Conservation (phyloP, 2,329 filamentous ascomycete genomes). For the Hypoxylon sp. region DNA sequence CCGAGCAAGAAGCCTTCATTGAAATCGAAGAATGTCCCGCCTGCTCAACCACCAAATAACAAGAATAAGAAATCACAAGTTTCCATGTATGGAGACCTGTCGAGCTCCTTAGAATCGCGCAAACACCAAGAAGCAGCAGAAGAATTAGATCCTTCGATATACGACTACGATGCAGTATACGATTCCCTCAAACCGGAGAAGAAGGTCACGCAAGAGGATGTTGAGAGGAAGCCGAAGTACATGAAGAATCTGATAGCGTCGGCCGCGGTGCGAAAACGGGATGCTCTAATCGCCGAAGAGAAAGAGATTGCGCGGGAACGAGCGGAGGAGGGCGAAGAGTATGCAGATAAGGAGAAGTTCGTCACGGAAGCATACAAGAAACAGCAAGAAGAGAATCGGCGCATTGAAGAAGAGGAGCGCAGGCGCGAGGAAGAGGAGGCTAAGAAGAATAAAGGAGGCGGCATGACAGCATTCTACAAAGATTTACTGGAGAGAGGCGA, state of each 20-base stretch:
- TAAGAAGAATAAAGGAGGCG: slow-evolving; percentile 70
- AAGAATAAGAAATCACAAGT: slow-evolving; percentile 54
- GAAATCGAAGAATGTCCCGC: slow-evolving; percentile 44
- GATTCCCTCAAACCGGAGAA: slow-evolving; percentile 76
- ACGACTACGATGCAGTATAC: slow-evolving; percentile 86
- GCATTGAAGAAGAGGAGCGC: slow-evolving; percentile 76
- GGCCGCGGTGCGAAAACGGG: slow-evolving; percentile 79
- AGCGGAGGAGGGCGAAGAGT: slow-evolving; percentile 82
- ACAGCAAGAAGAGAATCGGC: slow-evolving; percentile 78
- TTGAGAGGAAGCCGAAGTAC: slow-evolving; percentile 76
- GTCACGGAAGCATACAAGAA: slow-evolving; percentile 84
- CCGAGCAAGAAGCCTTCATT: slow-evolving; percentile 44
- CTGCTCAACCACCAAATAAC: slow-evolving; percentile 53
- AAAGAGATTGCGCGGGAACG: slow-evolving; percentile 81
- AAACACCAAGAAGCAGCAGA: slow-evolving; percentile 71
- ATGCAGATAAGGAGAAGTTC: slow-evolving; percentile 84
- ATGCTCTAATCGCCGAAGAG: slow-evolving; percentile 80
- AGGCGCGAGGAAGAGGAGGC: slow-evolving; percentile 70
- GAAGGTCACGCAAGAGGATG: slow-evolving; percentile 58
- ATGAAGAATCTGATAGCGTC: slow-evolving; percentile 78
- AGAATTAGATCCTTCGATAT: slow-evolving; percentile 75
- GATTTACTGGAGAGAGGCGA: slow-evolving; percentile 77
- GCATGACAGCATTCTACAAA: slow-evolving; percentile 82
- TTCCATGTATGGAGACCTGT: slow-evolving; percentile 70
- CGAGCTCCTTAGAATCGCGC: slow-evolving; percentile 68